Percentiles rank a stretch among this genome's conserved stretches.
Conservation (phyloP, 1,284 basidiomycete genomes). For the Trichosporon sp. region DNA sequence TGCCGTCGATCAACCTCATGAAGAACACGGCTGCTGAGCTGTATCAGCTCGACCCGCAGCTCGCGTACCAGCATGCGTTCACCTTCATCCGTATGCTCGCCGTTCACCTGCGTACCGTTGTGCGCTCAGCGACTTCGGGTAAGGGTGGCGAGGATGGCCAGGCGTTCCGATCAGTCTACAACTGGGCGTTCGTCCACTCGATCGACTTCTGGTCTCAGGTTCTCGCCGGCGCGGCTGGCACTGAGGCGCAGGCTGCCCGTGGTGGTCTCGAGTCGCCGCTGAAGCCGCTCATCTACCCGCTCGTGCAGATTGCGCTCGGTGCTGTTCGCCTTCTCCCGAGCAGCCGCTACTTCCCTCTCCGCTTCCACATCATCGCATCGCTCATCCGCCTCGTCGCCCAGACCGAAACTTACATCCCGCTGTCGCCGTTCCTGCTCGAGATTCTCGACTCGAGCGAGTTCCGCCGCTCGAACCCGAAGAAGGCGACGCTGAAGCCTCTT, state of each 20-base stretch:
- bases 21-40: constrained; percentile 96
- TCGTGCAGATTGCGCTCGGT: constrained; percentile 91
- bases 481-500: constrained; percentile 85
- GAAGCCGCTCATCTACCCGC: constrained; percentile 86
- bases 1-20: constrained; percentile 95
- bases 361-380: constrained; percentile 73
- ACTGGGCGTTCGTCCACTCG: constrained; percentile 97
- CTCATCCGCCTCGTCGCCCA: constrained; percentile 72
- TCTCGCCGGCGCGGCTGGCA: constrained; percentile 75
- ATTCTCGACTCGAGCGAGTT: constrained; percentile 79
- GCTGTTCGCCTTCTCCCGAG: constrained; percentile 87
- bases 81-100: constrained; percentile 95
- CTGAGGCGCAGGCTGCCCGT: constrained; percentile 62
- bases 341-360: constrained; percentile 76
- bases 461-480: constrained; percentile 72
- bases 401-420: constrained; percentile 84
- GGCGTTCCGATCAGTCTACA: constrained; percentile 88
- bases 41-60: constrained; percentile 68
- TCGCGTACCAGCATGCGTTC: constrained; percentile 88
- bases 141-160: constrained; percentile 63
- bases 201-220: constrained; percentile 96
- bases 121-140: constrained; percentile 42
- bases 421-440: constrained; percentile 82
- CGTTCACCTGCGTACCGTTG: constrained; percentile 76
- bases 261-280: constrained; percentile 71